These are phyloP conservation scores for Fusarium armeniacum DNA, from an alignment of 2,329 filamentous ascomycete species.

Conservation along the genomic window DNA sequence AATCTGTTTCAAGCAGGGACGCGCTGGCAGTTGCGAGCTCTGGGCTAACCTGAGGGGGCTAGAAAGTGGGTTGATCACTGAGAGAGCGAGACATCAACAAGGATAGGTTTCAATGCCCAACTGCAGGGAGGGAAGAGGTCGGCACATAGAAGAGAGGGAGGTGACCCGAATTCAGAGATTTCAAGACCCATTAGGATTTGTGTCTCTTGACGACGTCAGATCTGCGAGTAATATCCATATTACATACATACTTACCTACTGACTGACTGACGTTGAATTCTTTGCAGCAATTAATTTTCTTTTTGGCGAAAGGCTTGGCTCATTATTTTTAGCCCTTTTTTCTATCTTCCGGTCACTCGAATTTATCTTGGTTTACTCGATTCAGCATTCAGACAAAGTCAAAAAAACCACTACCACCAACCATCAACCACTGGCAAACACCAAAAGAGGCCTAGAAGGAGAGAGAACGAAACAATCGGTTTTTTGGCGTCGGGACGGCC, in stretches of 20 bases:
- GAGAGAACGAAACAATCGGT: background rate
- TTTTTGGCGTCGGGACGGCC: conserved; percentile 10
- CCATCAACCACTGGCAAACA: background rate
- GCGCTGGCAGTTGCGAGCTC: background rate
- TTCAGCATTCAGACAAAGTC: background rate
- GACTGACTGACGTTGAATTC: background rate
- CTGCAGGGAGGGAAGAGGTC: conserved; percentile 4
- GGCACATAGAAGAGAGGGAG: conserved; percentile 10
- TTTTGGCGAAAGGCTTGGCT: background rate
- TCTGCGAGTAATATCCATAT: background rate
- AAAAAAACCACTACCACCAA: background rate
- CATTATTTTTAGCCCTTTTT: background rate
- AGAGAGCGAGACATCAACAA: conserved; percentile 12
- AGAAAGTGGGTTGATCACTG: conserved; percentile 7
- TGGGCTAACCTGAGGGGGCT: conserved; percentile 1
- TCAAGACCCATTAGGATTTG: conserved; percentile 4
- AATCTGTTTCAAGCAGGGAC: conserved; percentile 12
- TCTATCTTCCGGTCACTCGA: background rate
- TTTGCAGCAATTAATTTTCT: background rate
- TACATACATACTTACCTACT: too few species aligned
- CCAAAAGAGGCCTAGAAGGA: background rate
- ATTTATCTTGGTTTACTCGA: background rate
- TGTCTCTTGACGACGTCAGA: background rate
- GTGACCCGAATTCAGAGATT: conserved; percentile 7
- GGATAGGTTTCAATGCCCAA: conserved; percentile 13